phyloP scores from a whole-genome alignment of 768 basidiomycete species.

The Pholiota conissans region DNA sequence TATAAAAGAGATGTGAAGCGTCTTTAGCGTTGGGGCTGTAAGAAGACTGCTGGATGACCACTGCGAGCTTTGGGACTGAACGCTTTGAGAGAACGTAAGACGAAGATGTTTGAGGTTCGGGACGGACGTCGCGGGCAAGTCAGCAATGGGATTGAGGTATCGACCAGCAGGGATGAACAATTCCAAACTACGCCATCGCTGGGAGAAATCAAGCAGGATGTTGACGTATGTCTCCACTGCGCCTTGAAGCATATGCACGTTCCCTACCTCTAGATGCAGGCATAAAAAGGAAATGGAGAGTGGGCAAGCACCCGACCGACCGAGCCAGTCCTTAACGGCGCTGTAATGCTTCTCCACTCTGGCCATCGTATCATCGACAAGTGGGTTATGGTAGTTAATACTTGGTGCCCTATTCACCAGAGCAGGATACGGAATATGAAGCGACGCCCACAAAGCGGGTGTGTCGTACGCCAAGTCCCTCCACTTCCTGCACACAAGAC shows the following conservation, averaged over 20 bases:
- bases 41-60: conserved; percentile 11
- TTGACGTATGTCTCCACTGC: conserved; percentile 12
- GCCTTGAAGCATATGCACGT: conserved; percentile 7
- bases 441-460: conserved; percentile 16
- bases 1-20: conserved; percentile 10
- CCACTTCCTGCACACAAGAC: conserved; percentile 18
- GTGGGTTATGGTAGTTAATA: not conserved
- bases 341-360: conserved; percentile 1
- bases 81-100: conserved; percentile 12
- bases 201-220: conserved; percentile 10
- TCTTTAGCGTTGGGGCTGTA: conserved; percentile 5
- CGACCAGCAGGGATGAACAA: conserved; percentile 6
- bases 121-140: not conserved
- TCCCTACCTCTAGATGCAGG: no score
- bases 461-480: conserved; percentile 12
- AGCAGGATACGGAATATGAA: conserved; percentile 17
- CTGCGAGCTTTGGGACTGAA: not conserved
- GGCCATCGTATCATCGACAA: conserved; percentile 2
- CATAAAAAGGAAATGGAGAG: conserved; percentile 11
- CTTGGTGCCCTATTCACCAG: no score
- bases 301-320: conserved; percentile 10
- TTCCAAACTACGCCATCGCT: conserved; percentile 15
- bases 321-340: conserved; percentile 12
- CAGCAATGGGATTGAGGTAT: conserved; percentile 1
- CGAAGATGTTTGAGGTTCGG: conserved; percentile 11